Evolutionary conservation across 306 rosid species (phyloP).

Genomic region (Quercus mongolica): DNA sequence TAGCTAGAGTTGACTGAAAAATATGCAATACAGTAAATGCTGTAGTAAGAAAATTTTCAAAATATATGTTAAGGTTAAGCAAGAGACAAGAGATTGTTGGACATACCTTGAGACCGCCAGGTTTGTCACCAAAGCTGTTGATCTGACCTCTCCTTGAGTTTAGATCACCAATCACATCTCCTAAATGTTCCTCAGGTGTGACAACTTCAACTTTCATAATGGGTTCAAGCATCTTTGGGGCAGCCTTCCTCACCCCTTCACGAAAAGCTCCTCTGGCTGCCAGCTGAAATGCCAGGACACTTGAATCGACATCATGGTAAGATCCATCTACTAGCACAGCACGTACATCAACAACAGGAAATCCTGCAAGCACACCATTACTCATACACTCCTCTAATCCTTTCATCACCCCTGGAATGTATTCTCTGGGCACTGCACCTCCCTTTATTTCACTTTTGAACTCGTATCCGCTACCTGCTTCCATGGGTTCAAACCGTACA

Average conservation of each 20-base stretch:
- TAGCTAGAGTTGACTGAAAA: not conserved
- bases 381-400: constrained; percentile 98
- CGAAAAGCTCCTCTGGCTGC: constrained; percentile 97
- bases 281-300: constrained; percentile 92
- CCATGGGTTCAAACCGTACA: constrained; percentile 88
- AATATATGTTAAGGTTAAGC: constrained; percentile 6
- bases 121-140: constrained; percentile 91
- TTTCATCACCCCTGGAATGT: constrained; percentile 95
- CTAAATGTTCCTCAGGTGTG: constrained; percentile 93
- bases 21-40: not conserved
- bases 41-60: constrained; percentile 4
- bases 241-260: constrained; percentile 80
- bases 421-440: constrained; percentile 89
- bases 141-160: constrained; percentile 99
- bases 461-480: constrained; percentile 83
- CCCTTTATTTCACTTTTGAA: constrained; percentile 99
- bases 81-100: not conserved
- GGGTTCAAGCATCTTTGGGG: constrained; percentile 93
- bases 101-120: constrained; percentile 95
- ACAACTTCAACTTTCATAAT: constrained; percentile 94
- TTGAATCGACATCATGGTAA: constrained; percentile 95
- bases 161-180: constrained; percentile 97
- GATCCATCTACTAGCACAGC: constrained; percentile 81
- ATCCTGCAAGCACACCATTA: constrained; percentile 94
- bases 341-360: constrained; percentile 88